Percentiles rank a stretch among this genome's conserved stretches.
Conservation (phyloP, 331 rosid genomes). For the Stylosanthes scabra region DNA sequence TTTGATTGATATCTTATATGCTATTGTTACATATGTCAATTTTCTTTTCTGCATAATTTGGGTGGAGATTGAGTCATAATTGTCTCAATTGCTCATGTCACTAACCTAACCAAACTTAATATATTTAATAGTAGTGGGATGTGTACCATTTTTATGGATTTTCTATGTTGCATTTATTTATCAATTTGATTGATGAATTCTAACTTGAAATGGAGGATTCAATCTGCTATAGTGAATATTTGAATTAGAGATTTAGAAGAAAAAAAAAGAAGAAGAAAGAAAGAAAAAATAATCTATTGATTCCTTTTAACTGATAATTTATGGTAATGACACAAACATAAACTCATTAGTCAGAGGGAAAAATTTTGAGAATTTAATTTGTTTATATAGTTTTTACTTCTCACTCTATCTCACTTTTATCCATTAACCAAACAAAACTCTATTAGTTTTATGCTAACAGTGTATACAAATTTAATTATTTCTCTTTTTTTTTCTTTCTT, state of each 20-base stretch:
- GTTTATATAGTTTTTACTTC: background rate
- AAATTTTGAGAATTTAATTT: background rate
- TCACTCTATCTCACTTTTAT: too few species aligned
- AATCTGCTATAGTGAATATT: conserved; percentile 5
- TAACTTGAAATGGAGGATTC: background rate
- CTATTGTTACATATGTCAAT: background rate
- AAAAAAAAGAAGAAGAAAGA: background rate
- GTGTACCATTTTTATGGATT: background rate
- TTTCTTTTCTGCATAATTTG: conserved; percentile 10
- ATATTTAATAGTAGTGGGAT: background rate
- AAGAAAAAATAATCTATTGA: background rate
- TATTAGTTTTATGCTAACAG: too few species aligned
- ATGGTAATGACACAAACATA: background rate
- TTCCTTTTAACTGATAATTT: background rate
- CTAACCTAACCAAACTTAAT: background rate
- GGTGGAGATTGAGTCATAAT: background rate
- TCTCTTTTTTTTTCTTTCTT: too few species aligned
- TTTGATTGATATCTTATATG: background rate
- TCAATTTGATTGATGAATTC: conserved; percentile 1
- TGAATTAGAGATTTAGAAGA: conserved; percentile 14
- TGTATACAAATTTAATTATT: too few species aligned
- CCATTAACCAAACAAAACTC: too few species aligned
- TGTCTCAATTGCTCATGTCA: background rate
- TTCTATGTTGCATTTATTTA: background rate
- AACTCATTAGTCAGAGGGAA: background rate